phyloP scores from a whole-genome alignment of 352 stramenopile genomes.

The Thraustochytrium striatum region DNA sequence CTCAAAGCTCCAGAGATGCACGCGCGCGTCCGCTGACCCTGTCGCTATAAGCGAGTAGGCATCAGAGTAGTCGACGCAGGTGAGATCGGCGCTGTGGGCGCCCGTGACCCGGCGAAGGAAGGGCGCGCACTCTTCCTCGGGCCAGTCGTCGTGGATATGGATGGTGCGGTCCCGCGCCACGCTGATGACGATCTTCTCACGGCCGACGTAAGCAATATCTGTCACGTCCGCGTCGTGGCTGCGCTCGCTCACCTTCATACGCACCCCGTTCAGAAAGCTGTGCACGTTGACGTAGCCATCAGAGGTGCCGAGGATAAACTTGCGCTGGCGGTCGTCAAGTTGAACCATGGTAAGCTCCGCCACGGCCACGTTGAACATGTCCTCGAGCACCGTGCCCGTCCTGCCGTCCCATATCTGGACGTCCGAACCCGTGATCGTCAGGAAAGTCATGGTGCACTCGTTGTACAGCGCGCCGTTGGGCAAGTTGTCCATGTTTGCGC shows the following conservation, averaged over 20 bases:
- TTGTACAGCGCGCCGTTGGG: conserved; percentile 23
- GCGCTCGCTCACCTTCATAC: conserved; percentile 18
- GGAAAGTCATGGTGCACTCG: conserved; percentile 4
- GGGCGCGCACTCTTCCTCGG: conserved; percentile 37
- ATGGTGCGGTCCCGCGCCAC: conserved; percentile 15
- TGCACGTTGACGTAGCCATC: conserved; percentile 12
- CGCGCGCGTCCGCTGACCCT: conserved; percentile 1
- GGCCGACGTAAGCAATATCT: conserved; percentile 21
- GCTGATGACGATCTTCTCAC: conserved; percentile 40
- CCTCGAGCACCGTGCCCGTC: not conserved
- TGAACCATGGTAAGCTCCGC: conserved; percentile 23
- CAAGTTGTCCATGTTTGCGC: conserved; percentile 41
- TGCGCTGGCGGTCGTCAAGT: conserved; percentile 29
- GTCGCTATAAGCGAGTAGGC: conserved; percentile 25
- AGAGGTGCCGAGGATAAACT: conserved; percentile 35
- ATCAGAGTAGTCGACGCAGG: conserved; percentile 34
- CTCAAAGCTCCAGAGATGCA: conserved; percentile 32
- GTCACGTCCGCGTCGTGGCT: conserved; percentile 22
- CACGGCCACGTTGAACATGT: conserved; percentile 14
- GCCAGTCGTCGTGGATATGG: conserved; percentile 31
- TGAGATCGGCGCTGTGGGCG: conserved; percentile 15
- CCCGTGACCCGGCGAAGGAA: not conserved
- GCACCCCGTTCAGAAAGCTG: conserved; percentile 36
- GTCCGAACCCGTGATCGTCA: conserved; percentile 16
- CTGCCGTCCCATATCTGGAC: conserved; percentile 36